Evolutionary conservation across 306 rosid genomes (phyloP), one percentile per base, ranked within the genome.

Genomic region (Gleditsia sinensis): DNA sequence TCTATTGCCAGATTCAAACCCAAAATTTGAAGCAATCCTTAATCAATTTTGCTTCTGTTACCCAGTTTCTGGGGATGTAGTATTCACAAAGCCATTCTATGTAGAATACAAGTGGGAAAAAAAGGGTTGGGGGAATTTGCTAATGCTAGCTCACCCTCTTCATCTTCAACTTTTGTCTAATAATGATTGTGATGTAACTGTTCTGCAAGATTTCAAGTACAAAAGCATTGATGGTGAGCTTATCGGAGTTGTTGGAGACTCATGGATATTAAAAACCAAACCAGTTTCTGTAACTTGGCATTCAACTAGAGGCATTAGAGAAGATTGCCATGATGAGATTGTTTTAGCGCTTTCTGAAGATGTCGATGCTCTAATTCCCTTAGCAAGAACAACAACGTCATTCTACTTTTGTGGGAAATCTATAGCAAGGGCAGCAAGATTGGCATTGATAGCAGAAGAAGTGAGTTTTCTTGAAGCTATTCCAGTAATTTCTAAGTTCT

Each of bases 401-500:
- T 85, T 89, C 5, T 94, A 94, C 19, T 91, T 86, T 61, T 85
- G 80, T 75, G 98, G 95, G 36, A 94, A 94, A 54, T 64, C 78
- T 83, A 72, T 94, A 40, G 95, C 97, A 9, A 85, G 98, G 56
- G 97, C 93, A 6, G 97, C 98, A 0, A 88, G 98, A 73, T 51
- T 94, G 37, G 97, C 90, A 49, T 67, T 94, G 80, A 91, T 94
- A 78, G 98, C 97, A 1, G 97, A 94, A 83, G 98, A 94, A 77
- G 83, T 88, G 43, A 24, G 33, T 57, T 81, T 49, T 63, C 67
- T 49, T 59, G 90, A 88, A 51, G 93, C 77, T 71, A 87, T 91
- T 83, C 89, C 96, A 5, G 54, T 20, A 2, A 53, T 94, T 40
- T 70, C 27, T 20, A 87, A 80, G 21, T 90, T 83, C 37, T 76